Evolutionary conservation across 2,329 filamentous ascomycete species (phyloP).

Genomic region (Diaporthe humulicola): DNA sequence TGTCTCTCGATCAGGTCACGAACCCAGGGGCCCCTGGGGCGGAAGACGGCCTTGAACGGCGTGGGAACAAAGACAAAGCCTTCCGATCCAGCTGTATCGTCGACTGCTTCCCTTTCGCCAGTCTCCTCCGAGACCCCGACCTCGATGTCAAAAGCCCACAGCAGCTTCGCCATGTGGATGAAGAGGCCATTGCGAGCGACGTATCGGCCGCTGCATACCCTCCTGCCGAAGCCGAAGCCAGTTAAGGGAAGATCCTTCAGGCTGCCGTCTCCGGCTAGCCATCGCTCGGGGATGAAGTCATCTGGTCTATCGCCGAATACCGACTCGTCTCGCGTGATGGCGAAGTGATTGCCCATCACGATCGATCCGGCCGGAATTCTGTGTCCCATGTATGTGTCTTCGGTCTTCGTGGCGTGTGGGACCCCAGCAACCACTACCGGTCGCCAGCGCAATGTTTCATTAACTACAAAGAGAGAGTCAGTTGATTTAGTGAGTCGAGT

Average conservation of each 20-base stretch:
- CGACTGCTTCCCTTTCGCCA: background rate
- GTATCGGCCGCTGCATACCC: background rate
- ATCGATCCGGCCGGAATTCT: background rate
- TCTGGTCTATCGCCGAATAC: background rate
- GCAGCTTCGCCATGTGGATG: background rate
- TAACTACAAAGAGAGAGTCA: background rate
- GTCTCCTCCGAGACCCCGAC: background rate
- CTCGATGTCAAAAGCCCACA: background rate
- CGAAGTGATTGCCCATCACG: background rate
- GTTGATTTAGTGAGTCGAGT: rapidly evolving
- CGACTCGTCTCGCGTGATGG: background rate
- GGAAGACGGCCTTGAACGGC: background rate
- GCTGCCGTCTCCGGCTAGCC: background rate
- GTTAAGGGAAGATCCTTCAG: background rate
- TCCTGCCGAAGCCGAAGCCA: background rate
- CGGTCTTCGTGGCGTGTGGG: background rate
- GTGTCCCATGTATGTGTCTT: background rate
- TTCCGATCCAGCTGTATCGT: background rate
- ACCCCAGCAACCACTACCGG: background rate
- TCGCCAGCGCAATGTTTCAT: constrained; percentile 4
- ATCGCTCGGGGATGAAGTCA: background rate
- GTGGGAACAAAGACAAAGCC: background rate
- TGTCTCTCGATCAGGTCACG: background rate
- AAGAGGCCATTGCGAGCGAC: background rate
- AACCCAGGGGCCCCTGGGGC: background rate